Conservation (phyloP, 148 eudicot genomes). For the Hydrangea macrophylla region DNA sequence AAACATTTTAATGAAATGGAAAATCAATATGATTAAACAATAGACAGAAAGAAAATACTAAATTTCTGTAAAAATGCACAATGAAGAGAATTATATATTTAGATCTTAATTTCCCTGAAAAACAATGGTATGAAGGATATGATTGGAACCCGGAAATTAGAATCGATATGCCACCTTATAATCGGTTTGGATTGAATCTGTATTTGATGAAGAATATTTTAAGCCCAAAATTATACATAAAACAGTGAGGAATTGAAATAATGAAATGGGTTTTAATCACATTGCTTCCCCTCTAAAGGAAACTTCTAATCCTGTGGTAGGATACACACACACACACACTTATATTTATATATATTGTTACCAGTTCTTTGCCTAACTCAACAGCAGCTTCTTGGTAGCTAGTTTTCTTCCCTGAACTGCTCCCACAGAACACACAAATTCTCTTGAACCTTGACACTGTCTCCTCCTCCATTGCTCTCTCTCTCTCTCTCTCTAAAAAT, state of each 20-base stretch:
- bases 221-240: neutral
- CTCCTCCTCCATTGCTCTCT: slow-evolving; percentile 20
- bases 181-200: neutral
- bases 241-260: neutral
- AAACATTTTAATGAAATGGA: no score
- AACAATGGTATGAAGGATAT: neutral
- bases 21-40: neutral
- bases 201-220: neutral
- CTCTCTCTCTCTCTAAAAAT: no score
- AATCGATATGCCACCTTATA: no score
- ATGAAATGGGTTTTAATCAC: neutral
- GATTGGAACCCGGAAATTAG: neutral
- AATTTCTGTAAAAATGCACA: neutral
- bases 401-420: slow-evolving; percentile 54
- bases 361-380: slow-evolving; percentile 57
- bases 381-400: slow-evolving; percentile 61
- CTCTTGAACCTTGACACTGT: slow-evolving; percentile 43
- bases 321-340: no score
- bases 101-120: neutral
- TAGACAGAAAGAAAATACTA: neutral
- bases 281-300: neutral
- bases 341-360: no score
- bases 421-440: slow-evolving; percentile 61
- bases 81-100: no score
- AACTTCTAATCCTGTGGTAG: no score